Conservation (phyloP, 345 rosid genomes). For the Sisymbrium irio region DNA sequence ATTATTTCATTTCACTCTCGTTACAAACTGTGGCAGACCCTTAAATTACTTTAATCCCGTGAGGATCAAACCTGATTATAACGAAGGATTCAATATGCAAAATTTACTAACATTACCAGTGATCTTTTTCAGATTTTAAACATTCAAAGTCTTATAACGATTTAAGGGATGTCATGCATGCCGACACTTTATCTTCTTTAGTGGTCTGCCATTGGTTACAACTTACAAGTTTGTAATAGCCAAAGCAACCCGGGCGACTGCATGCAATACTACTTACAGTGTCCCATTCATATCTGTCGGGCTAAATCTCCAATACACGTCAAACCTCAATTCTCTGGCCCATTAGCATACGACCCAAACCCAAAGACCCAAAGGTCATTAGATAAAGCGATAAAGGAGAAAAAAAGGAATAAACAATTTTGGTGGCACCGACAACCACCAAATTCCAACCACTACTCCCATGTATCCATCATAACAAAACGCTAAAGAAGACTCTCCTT, state of each 20-base stretch:
- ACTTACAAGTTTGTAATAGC: too few relatives aligned
- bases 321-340: neutral
- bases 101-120: too few relatives aligned
- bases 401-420: neutral
- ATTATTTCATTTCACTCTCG: neutral
- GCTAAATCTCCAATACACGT: neutral
- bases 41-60: too few relatives aligned
- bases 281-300: neutral
- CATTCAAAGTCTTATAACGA: too few relatives aligned
- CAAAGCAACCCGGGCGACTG: too few relatives aligned
- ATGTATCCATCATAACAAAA: slow-evolving; percentile 33
- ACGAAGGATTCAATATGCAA: too few relatives aligned
- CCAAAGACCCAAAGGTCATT: neutral
- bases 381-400: neutral
- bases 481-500: slow-evolving; percentile 27
- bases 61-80: too few relatives aligned
- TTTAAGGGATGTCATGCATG: too few relatives aligned
- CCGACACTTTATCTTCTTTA: too few relatives aligned
- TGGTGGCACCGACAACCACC: slow-evolving; percentile 11
- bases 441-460: slow-evolving; percentile 34
- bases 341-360: neutral
- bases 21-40: neutral
- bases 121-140: too few relatives aligned
- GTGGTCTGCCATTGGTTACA: too few relatives aligned
- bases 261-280: neutral